Evolutionary conservation across 768 basidiomycete genomes (phyloP).

Genomic region (Lanmaoa rubissima): DNA sequence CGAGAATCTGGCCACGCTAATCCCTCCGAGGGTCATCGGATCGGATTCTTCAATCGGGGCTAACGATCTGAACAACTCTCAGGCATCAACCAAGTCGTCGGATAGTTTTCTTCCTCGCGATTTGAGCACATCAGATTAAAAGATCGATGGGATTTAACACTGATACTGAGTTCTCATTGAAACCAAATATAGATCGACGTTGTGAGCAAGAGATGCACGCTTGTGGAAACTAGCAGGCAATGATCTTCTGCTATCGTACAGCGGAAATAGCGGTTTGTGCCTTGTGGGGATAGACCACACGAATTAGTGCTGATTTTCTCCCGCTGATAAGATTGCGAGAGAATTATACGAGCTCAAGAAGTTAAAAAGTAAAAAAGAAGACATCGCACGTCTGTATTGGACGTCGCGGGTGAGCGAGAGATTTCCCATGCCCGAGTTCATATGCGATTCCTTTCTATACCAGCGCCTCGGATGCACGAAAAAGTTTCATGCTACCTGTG

Average conservation of each 20-base stretch:
- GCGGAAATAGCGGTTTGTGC: not conserved
- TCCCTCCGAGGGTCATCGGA: not conserved
- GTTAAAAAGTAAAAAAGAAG: not conserved
- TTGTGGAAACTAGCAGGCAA: not conserved
- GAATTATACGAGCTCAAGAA: not conserved
- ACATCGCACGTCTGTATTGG: not conserved
- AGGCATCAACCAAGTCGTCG: not conserved
- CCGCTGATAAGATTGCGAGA: conserved; percentile 5
- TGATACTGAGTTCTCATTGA: conserved; percentile 1
- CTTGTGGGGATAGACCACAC: not conserved
- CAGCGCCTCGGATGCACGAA: not conserved
- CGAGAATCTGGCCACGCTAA: not conserved
- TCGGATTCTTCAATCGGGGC: not conserved
- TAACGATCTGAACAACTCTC: conserved; percentile 2
- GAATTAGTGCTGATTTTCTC: conserved; percentile 1
- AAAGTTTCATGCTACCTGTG: too few species aligned
- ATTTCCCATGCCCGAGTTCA: conserved; percentile 7
- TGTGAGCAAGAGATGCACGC: not conserved
- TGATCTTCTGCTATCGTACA: not conserved
- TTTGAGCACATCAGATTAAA: not conserved
- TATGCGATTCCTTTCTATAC: not conserved
- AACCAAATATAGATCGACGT: not conserved
- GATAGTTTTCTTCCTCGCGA: not conserved
- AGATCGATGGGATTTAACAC: not conserved
- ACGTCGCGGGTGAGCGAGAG: not conserved